phyloP scores from a whole-genome alignment of 2,329 filamentous ascomycete species.

The Blastomyces silverae region DNA sequence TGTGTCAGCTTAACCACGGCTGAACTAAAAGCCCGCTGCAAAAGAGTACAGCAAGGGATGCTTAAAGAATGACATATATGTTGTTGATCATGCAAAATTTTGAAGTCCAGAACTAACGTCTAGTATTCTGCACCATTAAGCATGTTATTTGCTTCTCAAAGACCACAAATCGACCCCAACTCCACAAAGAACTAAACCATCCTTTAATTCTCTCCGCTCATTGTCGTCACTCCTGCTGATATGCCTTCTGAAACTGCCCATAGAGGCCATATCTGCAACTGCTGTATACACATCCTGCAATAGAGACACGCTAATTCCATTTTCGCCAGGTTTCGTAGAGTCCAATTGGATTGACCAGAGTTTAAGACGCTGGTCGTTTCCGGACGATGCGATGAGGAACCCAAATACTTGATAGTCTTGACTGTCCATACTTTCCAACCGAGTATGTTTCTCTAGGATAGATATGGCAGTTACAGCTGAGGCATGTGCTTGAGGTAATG shows the following conservation, averaged over 20 bases:
- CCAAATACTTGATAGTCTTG: conserved; percentile 14
- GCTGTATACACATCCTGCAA: conserved; percentile 38
- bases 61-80: not conserved
- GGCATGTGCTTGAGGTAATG: conserved; percentile 41
- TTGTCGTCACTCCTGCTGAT: conserved; percentile 16
- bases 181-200: conserved; percentile 40
- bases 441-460: conserved; percentile 22
- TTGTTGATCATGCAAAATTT: not conserved
- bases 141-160: conserved; percentile 14
- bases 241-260: conserved; percentile 37
- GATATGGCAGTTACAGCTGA: conserved; percentile 40
- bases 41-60: not conserved
- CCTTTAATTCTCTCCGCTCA: conserved; percentile 9
- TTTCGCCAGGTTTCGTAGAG: conserved; percentile 18
- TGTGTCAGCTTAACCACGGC: not conserved
- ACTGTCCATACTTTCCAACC: conserved; percentile 13
- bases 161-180: conserved; percentile 46
- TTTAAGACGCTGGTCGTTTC: conserved; percentile 45
- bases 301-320: conserved; percentile 24
- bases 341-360: conserved; percentile 37
- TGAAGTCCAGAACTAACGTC: not conserved
- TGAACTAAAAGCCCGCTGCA: too few relatives aligned
- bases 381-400: conserved; percentile 34
- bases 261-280: conserved; percentile 51
- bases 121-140: not conserved